Base-by-base conservation (phyloP, 495 filamentous ascomycete genomes). In the Cercophora sp. region DNA sequence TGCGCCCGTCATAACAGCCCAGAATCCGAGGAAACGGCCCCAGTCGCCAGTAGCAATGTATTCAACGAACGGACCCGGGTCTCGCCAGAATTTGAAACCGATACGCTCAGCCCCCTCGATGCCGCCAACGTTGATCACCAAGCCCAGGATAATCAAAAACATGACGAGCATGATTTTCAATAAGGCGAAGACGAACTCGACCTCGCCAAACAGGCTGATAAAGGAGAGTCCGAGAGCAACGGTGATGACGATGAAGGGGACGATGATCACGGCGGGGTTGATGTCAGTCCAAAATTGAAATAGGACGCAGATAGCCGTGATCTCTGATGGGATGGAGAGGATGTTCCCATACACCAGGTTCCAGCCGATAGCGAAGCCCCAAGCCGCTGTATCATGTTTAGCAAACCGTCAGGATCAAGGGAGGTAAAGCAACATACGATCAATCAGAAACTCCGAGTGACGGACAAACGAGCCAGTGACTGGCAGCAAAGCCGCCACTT, bases 301-400 rank as follows among this genome's bases (percentile, higher is more conserved):
- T 19, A 86, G 59, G 5, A 84, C 79, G 16, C 79, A 77, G 8
- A 75, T 74, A 9, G 82, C 82, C n/a, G 79, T 78, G 34, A 84
- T 80, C 64, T 85, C 82, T 58, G 71, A 74, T 4, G 83, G 82
- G 11, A 85, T 78, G 18, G 64, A 69, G 43, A 79, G 57, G 29
- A 69, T 39, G 34, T 70, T 74, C 25, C 75, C 75, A 50, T 79
- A 79, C 1, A 78, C 75, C 43, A 77, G 43, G 39, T 78, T 79
- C 73, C 72, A 77, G 5, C 88, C 88, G 55, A 91, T 84, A 34
- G 88, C 85, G 55, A 94, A 91, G 2, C 89, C 89, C 67, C 89
- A 73, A 48, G 85, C 85, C 26, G 85, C n/a, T n/a, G n/a, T n/a
- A n/a, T n/a, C n/a, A n/a, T n/a, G n/a, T n/a, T n/a, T n/a, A n/a